Base-by-base conservation (phyloP, 495 filamentous ascomycete genomes). In the Penicillium simplicissimum region DNA sequence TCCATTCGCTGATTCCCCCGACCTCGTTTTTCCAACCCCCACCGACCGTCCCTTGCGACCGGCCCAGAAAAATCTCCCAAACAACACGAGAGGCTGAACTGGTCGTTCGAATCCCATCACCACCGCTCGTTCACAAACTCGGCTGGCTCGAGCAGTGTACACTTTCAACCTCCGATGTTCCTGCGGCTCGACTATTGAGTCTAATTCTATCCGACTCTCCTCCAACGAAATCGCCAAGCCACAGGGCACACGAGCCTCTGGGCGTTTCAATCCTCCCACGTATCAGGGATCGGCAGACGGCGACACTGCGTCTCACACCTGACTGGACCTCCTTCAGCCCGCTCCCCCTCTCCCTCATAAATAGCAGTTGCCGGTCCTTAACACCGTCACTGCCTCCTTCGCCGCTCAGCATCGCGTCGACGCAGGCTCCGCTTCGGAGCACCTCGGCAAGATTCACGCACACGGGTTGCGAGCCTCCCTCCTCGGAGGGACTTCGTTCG, bases 391-490 rank as follows among this genome's bases (percentile, higher is more conserved):
- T 67, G 71, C 78, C 73, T 70, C 74, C 77, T 69, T 64, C 68
- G 31, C 65, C 67, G 38, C 58, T 55, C 60, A 71, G 40, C 61
- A 67, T 63, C 36, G 62, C 56, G 64, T 67, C 62, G 71, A 71
- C 43, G 57, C 67, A 58, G 73, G 76, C 77, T 78, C 76, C 77
- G 71, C 71, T 42, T 69, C 73, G 76, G 79, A 76, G 70, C 76
- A 76, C 48, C 70, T 78, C 73, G 76, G 72, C 83, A 87, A 86
- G 72, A 87, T 85, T 81, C 77, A 74, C 71, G 80, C 80, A 61
- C 84, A 85, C 78, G 84, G 82, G 70, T 84, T 85, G 31, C 76
- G 82, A 66, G 80, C 83, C 67, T 88, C 87, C 79, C 84, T 90
- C 66, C 78, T 89, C 60, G 87, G 85, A 75, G 85, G 85, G 73